Percentiles rank a stretch among this genome's conserved stretches.
Evolutionary conservation across 2,329 filamentous ascomycete genomes (phyloP).

Genomic region (Ophiostoma fasciatum): DNA sequence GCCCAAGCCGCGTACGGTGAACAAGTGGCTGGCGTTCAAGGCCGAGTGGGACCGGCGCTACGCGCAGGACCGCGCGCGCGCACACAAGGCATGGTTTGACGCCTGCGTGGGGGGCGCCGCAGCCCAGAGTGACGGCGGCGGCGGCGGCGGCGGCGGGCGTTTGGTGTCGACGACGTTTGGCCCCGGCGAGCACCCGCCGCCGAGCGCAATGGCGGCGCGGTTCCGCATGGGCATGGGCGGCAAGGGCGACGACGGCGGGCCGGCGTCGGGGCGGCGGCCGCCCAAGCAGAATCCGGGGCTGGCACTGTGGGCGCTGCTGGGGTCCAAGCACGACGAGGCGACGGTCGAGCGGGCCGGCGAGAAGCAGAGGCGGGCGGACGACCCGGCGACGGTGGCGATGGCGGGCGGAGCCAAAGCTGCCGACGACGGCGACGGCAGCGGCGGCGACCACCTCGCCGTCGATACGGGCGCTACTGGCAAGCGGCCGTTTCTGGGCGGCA

Average conservation of each 20-base stretch:
- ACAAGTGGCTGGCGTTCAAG: slow-evolving; percentile 70
- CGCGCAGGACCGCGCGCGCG: slow-evolving; percentile 48
- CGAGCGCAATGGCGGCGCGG: too few species aligned
- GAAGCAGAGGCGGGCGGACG: neutral
- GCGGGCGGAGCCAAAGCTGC: slow-evolving; percentile 31
- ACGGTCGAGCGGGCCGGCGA: slow-evolving; percentile 39
- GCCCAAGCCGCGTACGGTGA: slow-evolving; percentile 64
- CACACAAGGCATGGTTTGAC: slow-evolving; percentile 60
- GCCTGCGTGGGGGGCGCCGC: too few species aligned
- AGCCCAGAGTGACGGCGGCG: too few species aligned
- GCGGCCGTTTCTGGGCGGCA: slow-evolving; percentile 50
- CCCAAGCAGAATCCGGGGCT: slow-evolving; percentile 53
- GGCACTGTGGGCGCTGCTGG: slow-evolving; percentile 75
- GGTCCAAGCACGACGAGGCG: slow-evolving; percentile 72
- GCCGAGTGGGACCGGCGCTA: slow-evolving; percentile 60
- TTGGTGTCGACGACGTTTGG: slow-evolving; percentile 59
- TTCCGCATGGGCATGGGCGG: too few species aligned
- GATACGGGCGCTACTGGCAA: slow-evolving; percentile 43
- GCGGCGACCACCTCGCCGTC: too few species aligned
- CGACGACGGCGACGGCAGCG: slow-evolving; percentile 17
- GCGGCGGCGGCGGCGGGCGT: slow-evolving; percentile 57
- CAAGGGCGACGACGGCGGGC: too few species aligned
- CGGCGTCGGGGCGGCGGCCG: too few species aligned
- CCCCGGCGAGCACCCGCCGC: slow-evolving; percentile 62
- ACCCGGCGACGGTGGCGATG: slow-evolving; percentile 16